Evolutionary conservation across 306 rosid species (phyloP).

Genomic region (Ammopiptanthus mongolicus): DNA sequence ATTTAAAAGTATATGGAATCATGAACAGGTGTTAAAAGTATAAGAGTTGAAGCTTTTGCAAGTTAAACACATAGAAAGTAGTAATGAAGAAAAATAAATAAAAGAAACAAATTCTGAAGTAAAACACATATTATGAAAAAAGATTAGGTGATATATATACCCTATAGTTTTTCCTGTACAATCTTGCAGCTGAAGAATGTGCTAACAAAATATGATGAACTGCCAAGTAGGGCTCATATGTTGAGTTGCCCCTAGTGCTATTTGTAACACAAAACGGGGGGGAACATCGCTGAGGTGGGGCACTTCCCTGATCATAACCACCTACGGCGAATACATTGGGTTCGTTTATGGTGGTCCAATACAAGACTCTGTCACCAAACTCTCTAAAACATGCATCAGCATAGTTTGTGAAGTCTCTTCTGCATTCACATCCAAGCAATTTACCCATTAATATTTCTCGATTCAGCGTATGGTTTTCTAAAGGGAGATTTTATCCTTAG

Average conservation of each 20-base stretch:
- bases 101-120: neutral
- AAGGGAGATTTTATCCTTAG: neutral
- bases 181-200: constrained; percentile 56
- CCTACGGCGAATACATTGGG: constrained; percentile 38
- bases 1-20: neutral
- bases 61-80: neutral
- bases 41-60: neutral
- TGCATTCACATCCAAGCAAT: constrained; percentile 34
- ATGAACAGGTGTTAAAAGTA: neutral
- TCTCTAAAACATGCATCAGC: constrained; percentile 70
- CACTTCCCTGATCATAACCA: constrained; percentile 43
- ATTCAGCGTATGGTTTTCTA: neutral
- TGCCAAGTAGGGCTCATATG: constrained; percentile 56
- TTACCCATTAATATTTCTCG: neutral
- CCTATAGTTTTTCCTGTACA: constrained; percentile 44
- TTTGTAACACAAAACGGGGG: constrained; percentile 38
- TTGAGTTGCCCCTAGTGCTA: constrained; percentile 50
- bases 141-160: constrained; percentile 19
- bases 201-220: constrained; percentile 62
- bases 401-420: constrained; percentile 62
- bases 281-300: constrained; percentile 62
- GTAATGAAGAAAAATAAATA: neutral
- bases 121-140: neutral
- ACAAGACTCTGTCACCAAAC: constrained; percentile 66
- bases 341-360: constrained; percentile 66